A percentile compares a stretch with the other conserved stretches of the same genome.
phyloP scores from a whole-genome alignment of 1,284 basidiomycete species.

The Singerocomus inundabilis region DNA sequence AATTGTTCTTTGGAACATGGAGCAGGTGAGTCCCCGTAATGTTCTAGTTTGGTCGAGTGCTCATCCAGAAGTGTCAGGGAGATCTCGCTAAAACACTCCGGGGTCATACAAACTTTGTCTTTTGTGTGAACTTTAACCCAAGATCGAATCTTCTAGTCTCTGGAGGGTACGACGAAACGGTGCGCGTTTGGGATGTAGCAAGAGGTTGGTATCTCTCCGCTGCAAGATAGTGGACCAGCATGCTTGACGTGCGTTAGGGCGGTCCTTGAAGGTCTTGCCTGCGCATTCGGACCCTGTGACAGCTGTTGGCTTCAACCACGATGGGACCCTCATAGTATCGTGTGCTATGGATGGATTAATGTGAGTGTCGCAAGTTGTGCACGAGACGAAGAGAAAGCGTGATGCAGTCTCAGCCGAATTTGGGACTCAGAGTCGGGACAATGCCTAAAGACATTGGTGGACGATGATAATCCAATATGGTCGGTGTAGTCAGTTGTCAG shows the following conservation, averaged over 20 bases:
- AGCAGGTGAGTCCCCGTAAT: constrained; percentile 45
- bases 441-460: constrained; percentile 95
- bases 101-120: constrained; percentile 92
- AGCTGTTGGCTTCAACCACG: constrained; percentile 88
- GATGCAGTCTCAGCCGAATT: constrained; percentile 63
- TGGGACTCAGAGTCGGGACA: constrained; percentile 98
- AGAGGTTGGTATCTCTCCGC: constrained; percentile 52
- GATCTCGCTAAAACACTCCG: constrained; percentile 58
- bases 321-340: constrained; percentile 92
- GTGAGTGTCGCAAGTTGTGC: constrained; percentile 46
- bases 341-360: constrained; percentile 96
- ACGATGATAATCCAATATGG: constrained; percentile 95
- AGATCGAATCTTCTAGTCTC: constrained; percentile 87
- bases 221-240: neutral
- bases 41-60: constrained; percentile 4
- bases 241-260: constrained; percentile 46
- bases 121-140: constrained; percentile 90
- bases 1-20: constrained; percentile 78
- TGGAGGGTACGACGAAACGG: constrained; percentile 93
- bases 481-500: constrained; percentile 34
- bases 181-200: constrained; percentile 94
- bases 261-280: constrained; percentile 77
- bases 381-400: neutral
- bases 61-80: constrained; percentile 41
- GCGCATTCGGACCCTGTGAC: constrained; percentile 98